Evolutionary conservation across 164 flowering plant genomes (phyloP).

Genomic region (Stephania japonica): DNA sequence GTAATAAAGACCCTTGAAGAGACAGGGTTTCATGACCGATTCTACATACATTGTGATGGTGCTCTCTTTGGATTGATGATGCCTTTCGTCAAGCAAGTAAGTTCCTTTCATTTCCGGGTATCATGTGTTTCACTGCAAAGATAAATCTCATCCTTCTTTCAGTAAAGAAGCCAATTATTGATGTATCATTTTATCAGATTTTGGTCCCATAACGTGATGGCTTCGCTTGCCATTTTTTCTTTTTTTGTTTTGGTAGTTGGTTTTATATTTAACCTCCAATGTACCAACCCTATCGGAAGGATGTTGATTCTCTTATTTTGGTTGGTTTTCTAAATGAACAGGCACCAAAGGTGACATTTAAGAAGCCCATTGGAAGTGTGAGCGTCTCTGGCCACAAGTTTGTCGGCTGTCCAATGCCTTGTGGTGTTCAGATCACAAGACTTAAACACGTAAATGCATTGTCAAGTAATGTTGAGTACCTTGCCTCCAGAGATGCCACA

Average conservation of each 20-base stretch:
- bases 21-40: conserved; percentile 70
- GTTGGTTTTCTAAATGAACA: conserved; percentile 21
- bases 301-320: not conserved
- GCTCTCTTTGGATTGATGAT: conserved; percentile 97
- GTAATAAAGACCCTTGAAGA: conserved; percentile 82
- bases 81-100: conserved; percentile 91
- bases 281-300: not conserved
- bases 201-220: not conserved
- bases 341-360: conserved; percentile 92
- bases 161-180: not conserved
- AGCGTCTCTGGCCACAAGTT: conserved; percentile 98
- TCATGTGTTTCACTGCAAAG: not conserved
- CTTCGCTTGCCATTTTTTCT: not conserved
- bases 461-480: conserved; percentile 88
- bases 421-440: conserved; percentile 91
- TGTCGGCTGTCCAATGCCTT: conserved; percentile 97
- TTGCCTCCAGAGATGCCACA: conserved; percentile 95
- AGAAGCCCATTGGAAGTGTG: conserved; percentile 95
- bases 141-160: not conserved
- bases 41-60: conserved; percentile 95
- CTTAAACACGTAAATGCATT: conserved; percentile 79
- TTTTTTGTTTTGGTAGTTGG: not conserved
- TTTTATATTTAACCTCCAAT: not conserved
- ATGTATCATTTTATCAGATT: not conserved
- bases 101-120: conserved; percentile 11